Conservation (phyloP, 2,329 filamentous ascomycete species). For the Magnaporthales sp. region DNA sequence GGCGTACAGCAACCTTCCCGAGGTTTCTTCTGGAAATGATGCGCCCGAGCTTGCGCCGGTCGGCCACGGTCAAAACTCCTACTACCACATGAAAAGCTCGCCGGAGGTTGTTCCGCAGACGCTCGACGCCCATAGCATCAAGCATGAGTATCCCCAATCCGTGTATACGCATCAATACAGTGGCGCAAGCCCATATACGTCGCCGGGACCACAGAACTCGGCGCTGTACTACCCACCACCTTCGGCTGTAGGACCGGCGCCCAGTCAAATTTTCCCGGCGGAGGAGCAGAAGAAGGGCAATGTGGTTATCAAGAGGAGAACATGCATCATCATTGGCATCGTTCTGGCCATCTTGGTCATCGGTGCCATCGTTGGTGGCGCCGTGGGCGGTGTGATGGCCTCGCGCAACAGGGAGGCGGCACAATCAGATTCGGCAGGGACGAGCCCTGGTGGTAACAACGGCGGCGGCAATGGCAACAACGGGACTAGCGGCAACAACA, state of each 20-base stretch:
- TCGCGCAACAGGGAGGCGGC: neutral
- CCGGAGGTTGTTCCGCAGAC: neutral
- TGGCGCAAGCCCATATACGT: neutral
- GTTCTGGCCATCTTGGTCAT: neutral
- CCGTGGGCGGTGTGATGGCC: neutral
- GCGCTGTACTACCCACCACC: neutral
- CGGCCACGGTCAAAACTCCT: no score
- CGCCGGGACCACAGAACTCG: neutral
- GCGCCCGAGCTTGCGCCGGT: neutral
- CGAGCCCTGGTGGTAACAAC: neutral
- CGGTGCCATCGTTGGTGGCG: conserved; percentile 1
- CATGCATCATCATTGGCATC: neutral
- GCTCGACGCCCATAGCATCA: neutral
- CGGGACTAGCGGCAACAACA: neutral
- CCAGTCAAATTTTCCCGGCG: neutral
- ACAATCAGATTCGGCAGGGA: neutral
- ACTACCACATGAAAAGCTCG: no score
- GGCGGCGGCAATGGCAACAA: neutral
- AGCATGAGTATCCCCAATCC: neutral
- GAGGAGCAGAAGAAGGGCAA: neutral
- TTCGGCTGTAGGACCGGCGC: neutral
- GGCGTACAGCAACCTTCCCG: neutral
- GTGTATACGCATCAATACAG: neutral
- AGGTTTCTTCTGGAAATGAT: neutral
- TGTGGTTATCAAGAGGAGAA: neutral